These are phyloP conservation scores for Pleurotus giganteus DNA, from an alignment of 768 basidiomycete species.

Conservation along the genomic window DNA sequence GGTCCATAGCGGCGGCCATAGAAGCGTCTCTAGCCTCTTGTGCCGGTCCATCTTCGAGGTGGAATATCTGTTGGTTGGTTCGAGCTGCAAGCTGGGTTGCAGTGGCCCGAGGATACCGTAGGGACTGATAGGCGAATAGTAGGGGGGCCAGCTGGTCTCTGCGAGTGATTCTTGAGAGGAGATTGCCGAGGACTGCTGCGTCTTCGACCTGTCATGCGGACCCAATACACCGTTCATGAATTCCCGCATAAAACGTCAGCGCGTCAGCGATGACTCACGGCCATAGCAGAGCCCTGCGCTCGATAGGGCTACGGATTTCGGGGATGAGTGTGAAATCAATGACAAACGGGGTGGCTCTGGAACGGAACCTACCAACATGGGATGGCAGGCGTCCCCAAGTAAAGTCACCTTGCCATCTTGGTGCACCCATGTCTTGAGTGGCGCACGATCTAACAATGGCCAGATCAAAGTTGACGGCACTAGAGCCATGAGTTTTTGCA, in stretches of 20 bases:
- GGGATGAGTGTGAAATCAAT: background rate
- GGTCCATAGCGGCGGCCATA: conserved; percentile 49
- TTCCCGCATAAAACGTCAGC: background rate
- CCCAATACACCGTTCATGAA: background rate
- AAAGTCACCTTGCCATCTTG: conserved; percentile 38
- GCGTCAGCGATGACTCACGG: conserved; percentile 24
- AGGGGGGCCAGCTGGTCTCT: conserved; percentile 38
- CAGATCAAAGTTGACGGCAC: conserved; percentile 45
- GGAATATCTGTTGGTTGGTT: conserved; percentile 53
- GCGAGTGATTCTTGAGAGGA: conserved; percentile 45
- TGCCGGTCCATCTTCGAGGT: conserved; percentile 51
- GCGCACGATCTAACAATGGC: conserved; percentile 46
- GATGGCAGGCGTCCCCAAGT: conserved; percentile 56
- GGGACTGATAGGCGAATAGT: conserved; percentile 48
- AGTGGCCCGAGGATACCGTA: conserved; percentile 49
- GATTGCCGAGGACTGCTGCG: conserved; percentile 39
- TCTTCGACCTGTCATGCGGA: conserved; percentile 26
- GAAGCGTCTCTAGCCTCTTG: conserved; percentile 49
- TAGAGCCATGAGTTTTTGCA: conserved; percentile 44
- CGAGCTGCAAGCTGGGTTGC: conserved; percentile 48
- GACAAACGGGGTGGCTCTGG: background rate
- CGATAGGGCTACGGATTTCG: conserved; percentile 38
- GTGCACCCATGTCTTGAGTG: conserved; percentile 50
- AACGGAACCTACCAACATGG: conserved; percentile 47
- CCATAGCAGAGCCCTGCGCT: conserved; percentile 54